Evolutionary conservation across 805 yeast species (phyloP), one percentile per base, ranked within the genome.

Genomic region (Wickerhamiella brachini): DNA sequence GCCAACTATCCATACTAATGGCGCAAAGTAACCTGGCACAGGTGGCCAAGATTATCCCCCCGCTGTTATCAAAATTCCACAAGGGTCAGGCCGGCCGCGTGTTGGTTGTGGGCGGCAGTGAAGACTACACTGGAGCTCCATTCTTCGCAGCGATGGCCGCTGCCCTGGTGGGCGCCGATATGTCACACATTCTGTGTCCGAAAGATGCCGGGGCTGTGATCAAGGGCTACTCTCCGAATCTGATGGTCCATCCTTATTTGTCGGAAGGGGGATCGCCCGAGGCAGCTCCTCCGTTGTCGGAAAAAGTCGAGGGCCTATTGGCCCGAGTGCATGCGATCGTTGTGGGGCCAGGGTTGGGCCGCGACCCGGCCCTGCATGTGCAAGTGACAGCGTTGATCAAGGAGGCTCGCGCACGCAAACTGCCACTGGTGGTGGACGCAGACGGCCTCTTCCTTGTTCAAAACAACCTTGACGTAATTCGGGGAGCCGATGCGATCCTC

Each of bases 71-170:
- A 3, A 38, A 49, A 13, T 83, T 84, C 64, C 83, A 90, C 68
- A 90, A 90, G 65, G 98, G 98, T 21, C 97, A 90, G 64, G 80
- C 84, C 5, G 97, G 97, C 5, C 74, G 86, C 53, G 72, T 90
- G 1, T 86, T 82, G 10, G 85, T 90, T 0, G 76, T 90, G 55
- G 98, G 98, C 21, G 98, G 98, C 1, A 82, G 93, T 65, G 89
- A 85, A 64, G 97, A 90, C 64, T 90, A 88, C 64, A 89, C 97
- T 0, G 98, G 98, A 0, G 98, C 98, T 0, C 97, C 97, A 1
- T 93, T 73, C 66, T 93, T 93, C 65, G 76, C 95, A 37, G 84
- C 94, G 5, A 83, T 84, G 63, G 84, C 95, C 0, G 78, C 95
- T 1, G 85, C 95, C 1, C 67, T 83, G 38, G 73, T 83, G 48